phyloP scores from a whole-genome alignment of 495 filamentous ascomycete species.

The Penicillium verhagenii region DNA sequence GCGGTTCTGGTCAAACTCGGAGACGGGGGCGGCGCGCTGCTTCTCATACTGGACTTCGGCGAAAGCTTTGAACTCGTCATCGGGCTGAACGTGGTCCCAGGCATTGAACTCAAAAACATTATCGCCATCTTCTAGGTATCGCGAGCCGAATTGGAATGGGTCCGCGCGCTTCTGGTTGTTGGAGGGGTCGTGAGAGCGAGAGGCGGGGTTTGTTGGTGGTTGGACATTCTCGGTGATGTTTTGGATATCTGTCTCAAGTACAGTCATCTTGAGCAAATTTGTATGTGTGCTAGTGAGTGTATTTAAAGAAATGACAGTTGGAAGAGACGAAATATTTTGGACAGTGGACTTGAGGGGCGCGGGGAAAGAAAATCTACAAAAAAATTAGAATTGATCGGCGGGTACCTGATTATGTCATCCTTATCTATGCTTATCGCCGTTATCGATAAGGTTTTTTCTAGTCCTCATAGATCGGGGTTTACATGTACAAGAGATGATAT shows the following conservation, averaged over 20 bases:
- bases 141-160: conserved; percentile 93
- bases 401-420: conserved; percentile 19
- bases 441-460: conserved; percentile 4
- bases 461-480: neutral
- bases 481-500: neutral
- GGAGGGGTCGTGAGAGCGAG: conserved; percentile 52
- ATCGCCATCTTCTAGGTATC: conserved; percentile 75
- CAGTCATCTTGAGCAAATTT: conserved; percentile 30
- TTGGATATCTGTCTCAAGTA: conserved; percentile 13
- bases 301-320: neutral
- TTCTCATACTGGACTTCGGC: conserved; percentile 75
- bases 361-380: conserved; percentile 6
- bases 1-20: conserved; percentile 78
- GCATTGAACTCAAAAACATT: conserved; percentile 95
- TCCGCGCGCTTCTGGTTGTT: conserved; percentile 75
- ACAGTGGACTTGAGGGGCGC: neutral
- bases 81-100: conserved; percentile 93
- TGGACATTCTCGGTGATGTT: conserved; percentile 45
- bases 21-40: conserved; percentile 80
- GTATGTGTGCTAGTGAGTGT: neutral
- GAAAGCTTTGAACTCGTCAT: conserved; percentile 78
- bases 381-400: neutral
- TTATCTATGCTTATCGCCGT: neutral
- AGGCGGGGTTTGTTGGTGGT: conserved; percentile 40
- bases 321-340: neutral